Evolutionary conservation across 352 stramenopile species (phyloP).

Genomic region (Aphanomyces invadans): DNA sequence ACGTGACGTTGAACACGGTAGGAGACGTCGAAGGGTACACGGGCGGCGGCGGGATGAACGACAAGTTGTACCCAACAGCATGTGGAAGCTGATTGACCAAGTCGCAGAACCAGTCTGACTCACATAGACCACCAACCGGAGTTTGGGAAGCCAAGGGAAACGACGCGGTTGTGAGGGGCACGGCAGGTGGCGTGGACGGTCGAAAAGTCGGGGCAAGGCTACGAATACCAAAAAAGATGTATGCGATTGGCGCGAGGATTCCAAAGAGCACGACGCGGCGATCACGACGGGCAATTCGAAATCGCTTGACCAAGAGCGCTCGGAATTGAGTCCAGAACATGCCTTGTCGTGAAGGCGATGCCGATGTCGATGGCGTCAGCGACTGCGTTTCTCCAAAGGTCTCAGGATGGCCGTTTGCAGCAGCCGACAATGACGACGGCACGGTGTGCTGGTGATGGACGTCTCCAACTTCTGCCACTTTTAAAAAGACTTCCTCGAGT

Average conservation of each 20-base stretch:
- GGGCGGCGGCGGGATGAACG: constrained; percentile 32
- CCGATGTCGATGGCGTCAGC: neutral
- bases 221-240: constrained; percentile 57
- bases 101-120: neutral
- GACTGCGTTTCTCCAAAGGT: no score
- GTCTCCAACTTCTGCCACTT: constrained; percentile 53
- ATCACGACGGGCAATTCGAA: constrained; percentile 46
- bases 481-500: constrained; percentile 87
- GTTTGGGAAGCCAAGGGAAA: constrained; percentile 31
- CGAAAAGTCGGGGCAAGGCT: constrained; percentile 44
- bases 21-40: constrained; percentile 32
- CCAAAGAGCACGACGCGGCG: constrained; percentile 63
- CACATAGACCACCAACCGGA: constrained; percentile 40
- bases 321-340: constrained; percentile 39
- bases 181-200: constrained; percentile 38
- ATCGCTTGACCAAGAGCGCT: constrained; percentile 51
- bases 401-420: constrained; percentile 26
- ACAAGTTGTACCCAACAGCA: no score
- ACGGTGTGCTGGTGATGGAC: constrained; percentile 48
- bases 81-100: no score
- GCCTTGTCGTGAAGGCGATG: neutral
- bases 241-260: constrained; percentile 46
- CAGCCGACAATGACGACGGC: no score
- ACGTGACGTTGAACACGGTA: constrained; percentile 45
- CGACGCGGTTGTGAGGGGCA: constrained; percentile 30